Evolutionary conservation across 768 basidiomycete species (phyloP).

Genomic region (Amanita thiersii): DNA sequence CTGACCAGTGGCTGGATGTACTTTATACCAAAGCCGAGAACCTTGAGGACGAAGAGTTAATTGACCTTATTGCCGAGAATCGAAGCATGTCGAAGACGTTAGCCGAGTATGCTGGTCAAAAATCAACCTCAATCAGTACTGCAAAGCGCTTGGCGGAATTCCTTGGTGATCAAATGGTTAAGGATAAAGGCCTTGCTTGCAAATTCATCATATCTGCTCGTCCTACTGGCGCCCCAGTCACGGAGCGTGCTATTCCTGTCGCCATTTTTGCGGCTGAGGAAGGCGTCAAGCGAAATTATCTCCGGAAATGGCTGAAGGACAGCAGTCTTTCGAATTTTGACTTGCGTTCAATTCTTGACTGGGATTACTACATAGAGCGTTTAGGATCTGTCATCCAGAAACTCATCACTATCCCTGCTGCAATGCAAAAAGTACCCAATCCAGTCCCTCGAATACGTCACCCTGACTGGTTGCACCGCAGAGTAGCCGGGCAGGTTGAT

Average conservation of each 20-base stretch:
- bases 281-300: constrained; percentile 78
- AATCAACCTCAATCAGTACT: constrained; percentile 97
- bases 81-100: constrained; percentile 96
- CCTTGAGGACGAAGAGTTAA: constrained; percentile 84
- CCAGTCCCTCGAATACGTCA: constrained; percentile 94
- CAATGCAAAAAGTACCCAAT: constrained; percentile 94
- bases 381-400: constrained; percentile 98
- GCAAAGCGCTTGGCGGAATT: constrained; percentile 94
- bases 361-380: constrained; percentile 97
- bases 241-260: constrained; percentile 92
- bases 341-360: constrained; percentile 89
- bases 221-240: constrained; percentile 89
- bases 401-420: constrained; percentile 97
- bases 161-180: constrained; percentile 97
- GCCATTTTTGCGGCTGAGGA: constrained; percentile 98
- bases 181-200: constrained; percentile 98
- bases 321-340: constrained; percentile 83
- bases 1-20: constrained; percentile 96
- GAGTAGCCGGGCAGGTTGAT: constrained; percentile 84
- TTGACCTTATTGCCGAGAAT: constrained; percentile 98
- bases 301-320: constrained; percentile 97
- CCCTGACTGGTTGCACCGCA: constrained; percentile 93
- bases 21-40: constrained; percentile 82
- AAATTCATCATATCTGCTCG: constrained; percentile 98
- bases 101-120: constrained; percentile 92